phyloP scores from a whole-genome alignment of 1,284 basidiomycete species.

The Fomitopsis pinicola region DNA sequence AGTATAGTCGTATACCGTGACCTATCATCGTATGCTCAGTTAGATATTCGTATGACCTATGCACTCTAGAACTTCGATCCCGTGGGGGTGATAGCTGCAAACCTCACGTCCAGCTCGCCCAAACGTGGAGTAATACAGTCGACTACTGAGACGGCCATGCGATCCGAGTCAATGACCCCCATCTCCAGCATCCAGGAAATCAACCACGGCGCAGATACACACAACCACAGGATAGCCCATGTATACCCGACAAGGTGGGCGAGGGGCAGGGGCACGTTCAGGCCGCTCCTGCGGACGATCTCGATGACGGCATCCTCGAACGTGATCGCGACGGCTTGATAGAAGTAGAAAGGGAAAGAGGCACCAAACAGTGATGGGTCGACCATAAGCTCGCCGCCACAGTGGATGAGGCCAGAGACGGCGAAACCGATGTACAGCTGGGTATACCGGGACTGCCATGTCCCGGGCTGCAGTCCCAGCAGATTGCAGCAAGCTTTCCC shows the following conservation, averaged over 20 bases:
- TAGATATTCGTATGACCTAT: no score
- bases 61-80: no score
- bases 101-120: no score
- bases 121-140: no score
- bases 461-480: slow-evolving; percentile 17
- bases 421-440: slow-evolving; percentile 31
- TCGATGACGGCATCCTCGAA: slow-evolving; percentile 27
- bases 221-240: slow-evolving; percentile 17
- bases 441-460: slow-evolving; percentile 23
- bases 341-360: slow-evolving; percentile 25
- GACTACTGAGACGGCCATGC: slow-evolving; percentile 11
- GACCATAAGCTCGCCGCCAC: slow-evolving; percentile 18
- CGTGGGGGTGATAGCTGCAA: no score
- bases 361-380: slow-evolving; percentile 9
- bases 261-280: background rate
- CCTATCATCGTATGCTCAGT: no score
- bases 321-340: slow-evolving; percentile 25
- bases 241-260: slow-evolving; percentile 11
- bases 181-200: slow-evolving; percentile 11
- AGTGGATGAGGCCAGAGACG: slow-evolving; percentile 28
- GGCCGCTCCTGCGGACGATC: background rate
- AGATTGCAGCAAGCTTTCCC: slow-evolving; percentile 16
- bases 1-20: no score
- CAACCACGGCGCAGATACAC: slow-evolving; percentile 9
- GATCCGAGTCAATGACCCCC: slow-evolving; percentile 4